phyloP scores from a whole-genome alignment of 163 green algal genomes.

The Scenedesmus sp. region DNA sequence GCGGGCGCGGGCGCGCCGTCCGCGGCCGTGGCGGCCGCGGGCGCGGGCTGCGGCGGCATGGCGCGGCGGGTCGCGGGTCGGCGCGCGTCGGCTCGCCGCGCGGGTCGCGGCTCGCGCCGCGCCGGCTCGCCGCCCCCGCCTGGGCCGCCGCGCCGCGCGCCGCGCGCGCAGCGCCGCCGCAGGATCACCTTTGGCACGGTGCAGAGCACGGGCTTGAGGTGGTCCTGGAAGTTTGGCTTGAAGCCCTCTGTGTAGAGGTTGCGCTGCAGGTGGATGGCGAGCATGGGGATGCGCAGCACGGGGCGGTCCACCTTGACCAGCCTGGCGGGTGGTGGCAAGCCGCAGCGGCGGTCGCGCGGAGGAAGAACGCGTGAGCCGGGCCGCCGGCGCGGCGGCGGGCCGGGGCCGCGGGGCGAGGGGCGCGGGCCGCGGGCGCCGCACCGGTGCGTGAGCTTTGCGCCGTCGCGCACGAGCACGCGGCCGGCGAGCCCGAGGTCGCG shows the following conservation, averaged over 20 bases:
- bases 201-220: conserved; percentile 78
- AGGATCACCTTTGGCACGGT: conserved; percentile 56
- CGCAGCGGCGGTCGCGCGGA: no score
- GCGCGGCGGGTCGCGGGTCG: not conserved
- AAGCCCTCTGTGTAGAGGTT: conserved; percentile 75
- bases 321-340: no score
- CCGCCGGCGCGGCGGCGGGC: no score
- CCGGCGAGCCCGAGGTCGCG: conserved; percentile 91
- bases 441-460: no score
- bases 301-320: conserved; percentile 80
- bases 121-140: no score
- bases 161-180: no score
- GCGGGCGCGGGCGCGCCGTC: not conserved
- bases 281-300: conserved; percentile 95
- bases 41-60: no score
- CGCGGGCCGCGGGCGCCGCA: not conserved
- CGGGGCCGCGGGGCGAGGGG: not conserved
- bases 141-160: no score
- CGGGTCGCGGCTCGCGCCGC: no score
- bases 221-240: conserved; percentile 80
- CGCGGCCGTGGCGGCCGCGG: not conserved
- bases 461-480: conserved; percentile 51
- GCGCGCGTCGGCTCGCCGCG: no score
- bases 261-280: conserved; percentile 94
- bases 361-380: no score